A percentile compares a stretch with the other conserved stretches of the same genome.
phyloP scores from a whole-genome alignment of 768 basidiomycete species.

The Tylopilus subfusipes region DNA sequence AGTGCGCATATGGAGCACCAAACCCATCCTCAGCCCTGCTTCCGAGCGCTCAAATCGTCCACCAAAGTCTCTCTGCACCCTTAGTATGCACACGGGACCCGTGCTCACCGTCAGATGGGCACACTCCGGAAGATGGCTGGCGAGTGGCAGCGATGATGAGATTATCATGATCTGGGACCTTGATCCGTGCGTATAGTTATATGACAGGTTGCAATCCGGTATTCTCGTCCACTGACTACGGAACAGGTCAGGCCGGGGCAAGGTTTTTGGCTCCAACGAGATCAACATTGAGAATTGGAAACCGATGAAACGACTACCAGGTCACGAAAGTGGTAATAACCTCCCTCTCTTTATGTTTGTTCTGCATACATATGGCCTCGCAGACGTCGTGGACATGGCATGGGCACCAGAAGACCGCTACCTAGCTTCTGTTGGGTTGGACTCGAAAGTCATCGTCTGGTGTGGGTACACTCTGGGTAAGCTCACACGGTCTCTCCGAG shows the following conservation, averaged over 20 bases:
- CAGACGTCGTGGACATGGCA: conserved; percentile 93
- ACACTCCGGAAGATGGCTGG: conserved; percentile 88
- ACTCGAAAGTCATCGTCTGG: conserved; percentile 91
- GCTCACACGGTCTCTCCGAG: conserved; percentile 11
- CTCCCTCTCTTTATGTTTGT: background rate
- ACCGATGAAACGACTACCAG: conserved; percentile 84
- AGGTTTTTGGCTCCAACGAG: conserved; percentile 93
- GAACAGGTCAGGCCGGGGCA: conserved; percentile 70
- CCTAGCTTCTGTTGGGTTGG: conserved; percentile 90
- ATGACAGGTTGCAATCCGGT: background rate
- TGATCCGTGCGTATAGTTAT: conserved; percentile 67
- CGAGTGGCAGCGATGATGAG: conserved; percentile 94
- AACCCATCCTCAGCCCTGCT: conserved; percentile 80
- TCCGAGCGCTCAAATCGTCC: conserved; percentile 66
- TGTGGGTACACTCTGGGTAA: conserved; percentile 86
- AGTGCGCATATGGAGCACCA: conserved; percentile 96
- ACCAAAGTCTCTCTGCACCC: conserved; percentile 85
- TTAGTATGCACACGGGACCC: conserved; percentile 91
- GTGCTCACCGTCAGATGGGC: conserved; percentile 93
- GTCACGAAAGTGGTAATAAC: conserved; percentile 85
- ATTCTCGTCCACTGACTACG: conserved; percentile 6
- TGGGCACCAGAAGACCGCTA: conserved; percentile 94
- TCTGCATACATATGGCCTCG: conserved; percentile 1
- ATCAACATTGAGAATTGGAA: conserved; percentile 98
- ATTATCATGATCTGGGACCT: conserved; percentile 97